A percentile compares a stretch with the other conserved stretches of the same genome.
phyloP scores from a whole-genome alignment of 176 grass and related monocot species.

The Rhynchospora pubera region DNA sequence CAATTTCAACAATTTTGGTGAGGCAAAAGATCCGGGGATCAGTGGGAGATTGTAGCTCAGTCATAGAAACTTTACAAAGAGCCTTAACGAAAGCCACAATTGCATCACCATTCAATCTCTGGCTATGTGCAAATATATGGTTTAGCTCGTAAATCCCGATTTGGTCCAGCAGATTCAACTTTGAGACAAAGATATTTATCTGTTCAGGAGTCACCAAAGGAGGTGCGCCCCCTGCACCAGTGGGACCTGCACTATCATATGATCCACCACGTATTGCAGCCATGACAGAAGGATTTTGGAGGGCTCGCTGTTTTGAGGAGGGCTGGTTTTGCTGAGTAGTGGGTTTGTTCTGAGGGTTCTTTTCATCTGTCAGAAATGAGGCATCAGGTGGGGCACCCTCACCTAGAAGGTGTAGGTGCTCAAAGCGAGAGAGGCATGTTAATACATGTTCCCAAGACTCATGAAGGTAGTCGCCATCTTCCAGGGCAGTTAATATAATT shows the following conservation, averaged over 20 bases:
- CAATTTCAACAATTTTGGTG: constrained; percentile 96
- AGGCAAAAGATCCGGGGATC: constrained; percentile 98
- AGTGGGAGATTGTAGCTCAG: constrained; percentile 76
- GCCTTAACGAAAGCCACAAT: constrained; percentile 98
- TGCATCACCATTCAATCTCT: constrained; percentile 92
- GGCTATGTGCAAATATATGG: constrained; percentile 95
- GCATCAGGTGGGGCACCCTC: constrained; percentile 90
- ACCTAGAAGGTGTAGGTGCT: constrained; percentile 90
- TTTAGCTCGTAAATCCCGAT: constrained; percentile 96
- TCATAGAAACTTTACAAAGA: constrained; percentile 95
- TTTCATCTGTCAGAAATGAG: constrained; percentile 83
- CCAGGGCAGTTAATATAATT: constrained; percentile 94
- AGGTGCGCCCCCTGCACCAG: constrained; percentile 46
- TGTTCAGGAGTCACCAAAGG: constrained; percentile 77
- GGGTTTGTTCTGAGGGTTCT: constrained; percentile 44
- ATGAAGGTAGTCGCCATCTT: constrained; percentile 90
- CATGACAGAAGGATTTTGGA: constrained; percentile 92
- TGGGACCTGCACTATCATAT: constrained; percentile 74
- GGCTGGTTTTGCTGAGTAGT: constrained; percentile 19
- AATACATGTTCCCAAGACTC: constrained; percentile 96
- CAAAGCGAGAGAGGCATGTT: constrained; percentile 92
- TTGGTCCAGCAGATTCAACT: constrained; percentile 90
- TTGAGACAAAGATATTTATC: constrained; percentile 87
- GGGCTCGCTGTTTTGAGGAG: constrained; percentile 60
- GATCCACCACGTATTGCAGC: constrained; percentile 87